These are phyloP conservation scores for Fusarium lateritium DNA, from an alignment of 2,329 filamentous ascomycete species.

Conservation along the genomic window DNA sequence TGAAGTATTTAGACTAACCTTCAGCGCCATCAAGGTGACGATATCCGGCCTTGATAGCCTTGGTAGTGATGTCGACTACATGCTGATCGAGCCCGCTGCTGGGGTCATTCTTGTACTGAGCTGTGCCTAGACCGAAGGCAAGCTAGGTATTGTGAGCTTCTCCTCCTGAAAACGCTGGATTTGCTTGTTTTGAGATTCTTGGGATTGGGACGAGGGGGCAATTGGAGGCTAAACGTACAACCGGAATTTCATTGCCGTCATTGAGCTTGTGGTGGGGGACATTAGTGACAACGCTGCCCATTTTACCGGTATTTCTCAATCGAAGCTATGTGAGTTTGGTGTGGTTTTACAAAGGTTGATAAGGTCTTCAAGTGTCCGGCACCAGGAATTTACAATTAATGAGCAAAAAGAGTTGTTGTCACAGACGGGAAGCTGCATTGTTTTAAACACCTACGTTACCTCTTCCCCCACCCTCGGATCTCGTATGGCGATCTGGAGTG, in stretches of 20 bases:
- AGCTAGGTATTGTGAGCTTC: constrained; percentile 61
- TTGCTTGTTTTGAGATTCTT: neutral
- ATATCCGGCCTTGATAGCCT: constrained; percentile 78
- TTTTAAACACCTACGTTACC: constrained; percentile 19
- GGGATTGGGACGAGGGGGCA: neutral
- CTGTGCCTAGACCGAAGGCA: constrained; percentile 80
- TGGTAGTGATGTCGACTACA: constrained; percentile 65
- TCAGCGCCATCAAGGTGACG: constrained; percentile 83
- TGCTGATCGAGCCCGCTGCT: constrained; percentile 69
- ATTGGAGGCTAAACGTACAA: constrained; percentile 61
- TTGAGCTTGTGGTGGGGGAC: constrained; percentile 78
- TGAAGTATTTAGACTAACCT: constrained; percentile 58
- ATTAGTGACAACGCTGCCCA: constrained; percentile 38
- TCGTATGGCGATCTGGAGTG: constrained; percentile 34
- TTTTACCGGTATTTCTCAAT: constrained; percentile 13
- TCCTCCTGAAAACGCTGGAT: neutral
- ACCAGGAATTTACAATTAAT: constrained; percentile 7
- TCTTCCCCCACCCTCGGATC: constrained; percentile 10
- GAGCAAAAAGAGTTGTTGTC: constrained; percentile 1
- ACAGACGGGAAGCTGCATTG: constrained; percentile 2
- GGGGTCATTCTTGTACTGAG: constrained; percentile 68
- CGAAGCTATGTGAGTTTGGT: neutral
- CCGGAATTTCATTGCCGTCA: constrained; percentile 80
- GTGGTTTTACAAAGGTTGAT: neutral
- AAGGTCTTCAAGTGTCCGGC: neutral